Evolutionary conservation across 2,329 filamentous ascomycete species (phyloP).

Genomic region (Ceratocystis albifundus): DNA sequence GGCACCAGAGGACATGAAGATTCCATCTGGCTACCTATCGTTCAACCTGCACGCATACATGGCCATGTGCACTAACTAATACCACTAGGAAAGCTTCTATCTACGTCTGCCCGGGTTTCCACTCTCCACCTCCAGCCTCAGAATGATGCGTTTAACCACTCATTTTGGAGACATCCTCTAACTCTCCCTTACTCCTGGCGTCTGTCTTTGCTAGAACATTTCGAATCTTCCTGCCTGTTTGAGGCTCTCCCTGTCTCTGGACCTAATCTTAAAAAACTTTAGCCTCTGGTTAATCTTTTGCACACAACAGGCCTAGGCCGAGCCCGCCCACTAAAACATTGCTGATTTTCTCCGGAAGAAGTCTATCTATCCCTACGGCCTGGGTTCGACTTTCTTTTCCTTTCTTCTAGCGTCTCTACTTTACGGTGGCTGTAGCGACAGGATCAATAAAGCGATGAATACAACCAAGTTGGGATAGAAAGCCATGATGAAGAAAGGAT

Average conservation of each 20-base stretch:
- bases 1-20: neutral
- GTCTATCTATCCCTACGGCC: neutral
- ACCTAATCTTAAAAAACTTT: neutral
- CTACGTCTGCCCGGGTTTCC: neutral
- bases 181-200: neutral
- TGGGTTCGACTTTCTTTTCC: neutral
- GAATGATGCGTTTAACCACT: neutral
- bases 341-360: neutral
- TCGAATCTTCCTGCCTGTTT: neutral
- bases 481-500: neutral
- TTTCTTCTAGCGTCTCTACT: neutral
- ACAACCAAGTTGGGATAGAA: neutral
- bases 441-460: slow-evolving; percentile 7
- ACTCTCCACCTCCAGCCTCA: neutral
- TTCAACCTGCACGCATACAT: neutral
- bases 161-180: neutral
- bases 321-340: neutral
- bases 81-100: neutral
- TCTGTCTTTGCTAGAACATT: neutral
- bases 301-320: neutral
- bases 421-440: neutral
- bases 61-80: neutral
- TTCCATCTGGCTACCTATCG: neutral
- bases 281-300: neutral
- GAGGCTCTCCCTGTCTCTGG: neutral